Evolutionary conservation across 1,139 yeast genomes (phyloP), one percentile per base, ranked within the genome.

Genomic region (Candida labiduridarum): DNA sequence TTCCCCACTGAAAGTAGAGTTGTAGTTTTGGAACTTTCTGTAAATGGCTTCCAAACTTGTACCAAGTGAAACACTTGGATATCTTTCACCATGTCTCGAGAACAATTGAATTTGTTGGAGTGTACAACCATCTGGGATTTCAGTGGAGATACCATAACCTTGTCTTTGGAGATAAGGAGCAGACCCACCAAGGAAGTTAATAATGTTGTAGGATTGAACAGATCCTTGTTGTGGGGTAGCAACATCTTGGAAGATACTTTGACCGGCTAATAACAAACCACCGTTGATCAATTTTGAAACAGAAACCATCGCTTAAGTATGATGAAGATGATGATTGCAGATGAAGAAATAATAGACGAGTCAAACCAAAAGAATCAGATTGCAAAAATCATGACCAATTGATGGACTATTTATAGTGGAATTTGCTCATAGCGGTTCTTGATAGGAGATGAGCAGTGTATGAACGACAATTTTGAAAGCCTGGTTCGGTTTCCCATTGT

Each of bases 31-130:
- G 46, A 68, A 58, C 50, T 64, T 66, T 10, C 56, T 44, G 49
- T 59, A 49, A 38, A 67, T 51, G 9, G 57, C 56, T 44, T 65
- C 58, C 35, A 52, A 56, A 10, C 41, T 41, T 34, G 52, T 52
- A 22, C 76, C 78, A 16, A 62, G 60, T 30, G 62, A 56, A 15
- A 59, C 59, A 3, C 74, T 66, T 16, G 89, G 90, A 62, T 74
- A 87, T 59, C 94, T 71, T 61, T 85, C 91, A n/a, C 92, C 94
- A 59, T 87, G 94, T 62, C 94, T 79, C 51, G 79, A 74, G 46
- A 83, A 67, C 53, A 83, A 66, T 56, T 83, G 84, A n/a, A 85
- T 88, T 63, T 84, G 90, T 53, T 83, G 84, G 45, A 85, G 72
- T 9, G 69, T 63, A 61, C 89, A 81, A 45, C 74, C 73, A 3